Base-by-base conservation (phyloP, 345 rosid genomes). In the Salix dunnii region DNA sequence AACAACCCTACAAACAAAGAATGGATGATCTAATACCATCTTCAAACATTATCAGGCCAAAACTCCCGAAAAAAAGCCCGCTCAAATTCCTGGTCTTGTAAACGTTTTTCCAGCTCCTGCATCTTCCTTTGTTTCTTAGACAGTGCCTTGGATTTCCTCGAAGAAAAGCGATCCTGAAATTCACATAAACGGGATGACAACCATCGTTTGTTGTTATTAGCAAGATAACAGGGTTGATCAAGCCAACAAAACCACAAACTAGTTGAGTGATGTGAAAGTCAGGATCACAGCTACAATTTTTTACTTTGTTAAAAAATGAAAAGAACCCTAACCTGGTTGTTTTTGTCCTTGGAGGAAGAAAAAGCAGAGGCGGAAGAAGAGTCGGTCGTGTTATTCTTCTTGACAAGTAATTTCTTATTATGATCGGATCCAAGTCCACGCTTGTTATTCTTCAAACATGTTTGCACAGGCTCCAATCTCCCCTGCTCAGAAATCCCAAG, bases 31-130 rank as follows among this genome's bases (percentile, higher is more conserved):
- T n/a, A 61, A 14, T 1, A 17, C 36, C 3, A 5, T 23, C 23
- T 16, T 89, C 87, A 92, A 68, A 94, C 94, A 88, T 94, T 92
- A 74, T 94, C 98, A 1, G 97, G 98, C 97, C 98, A 94, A 72
- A 94, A 94, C 81, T 92, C 97, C 53, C 94, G 86, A 53, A 77
- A 91, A 81, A 91, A 94, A 25, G 97, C 95, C 49, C 90, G 85
- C 64, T 91, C 91, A 23, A 94, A 92, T 80, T 94, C 97, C 70
- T 87, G 88, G 78, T 92, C 97, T 73, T 81, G 88, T 62, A 90
- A 48, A 3, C 48, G 83, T 79, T 90, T 80, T 82, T 91, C 98
- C 12, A 83, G 73, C 85, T 91, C 92, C 72, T 82, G 84, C 88
- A 89, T 79, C 88, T 90, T 94, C 84, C 89, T 83, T 84, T 85